Conservation (phyloP, 2,329 filamentous ascomycete species). For the Stemphylium beticola region DNA sequence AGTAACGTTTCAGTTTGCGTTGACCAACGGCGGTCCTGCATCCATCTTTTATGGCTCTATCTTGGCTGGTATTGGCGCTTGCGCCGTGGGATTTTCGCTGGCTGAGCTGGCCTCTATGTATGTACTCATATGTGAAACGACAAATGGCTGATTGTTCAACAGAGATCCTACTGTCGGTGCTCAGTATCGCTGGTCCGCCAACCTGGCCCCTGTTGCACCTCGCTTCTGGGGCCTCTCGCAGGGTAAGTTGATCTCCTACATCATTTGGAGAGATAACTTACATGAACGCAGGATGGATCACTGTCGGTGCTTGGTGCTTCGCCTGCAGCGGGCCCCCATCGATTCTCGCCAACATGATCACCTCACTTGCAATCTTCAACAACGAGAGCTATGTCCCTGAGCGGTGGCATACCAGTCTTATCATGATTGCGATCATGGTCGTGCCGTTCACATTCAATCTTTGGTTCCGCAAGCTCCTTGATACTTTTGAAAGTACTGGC, state of each 20-base stretch:
- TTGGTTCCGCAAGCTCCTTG: slow-evolving; percentile 52
- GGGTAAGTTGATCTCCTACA: slow-evolving; percentile 16
- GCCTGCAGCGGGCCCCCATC: slow-evolving; percentile 36
- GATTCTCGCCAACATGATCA: slow-evolving; percentile 33
- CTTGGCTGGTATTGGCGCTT: slow-evolving; percentile 31
- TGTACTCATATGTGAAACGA: neutral
- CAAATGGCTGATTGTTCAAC: neutral
- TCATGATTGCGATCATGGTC: slow-evolving; percentile 53
- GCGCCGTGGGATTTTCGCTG: slow-evolving; percentile 42
- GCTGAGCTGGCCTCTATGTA: slow-evolving; percentile 43
- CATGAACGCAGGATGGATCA: slow-evolving; percentile 51
- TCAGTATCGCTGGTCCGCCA: slow-evolving; percentile 42
- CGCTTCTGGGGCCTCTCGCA: slow-evolving; percentile 40
- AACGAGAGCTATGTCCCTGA: slow-evolving; percentile 45
- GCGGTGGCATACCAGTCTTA: slow-evolving; percentile 58
- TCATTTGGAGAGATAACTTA: neutral
- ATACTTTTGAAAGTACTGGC: slow-evolving; percentile 54
- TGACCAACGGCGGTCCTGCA: slow-evolving; percentile 39
- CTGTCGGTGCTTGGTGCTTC: slow-evolving; percentile 47
- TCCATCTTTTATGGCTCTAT: slow-evolving; percentile 40
- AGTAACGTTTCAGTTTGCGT: slow-evolving; percentile 35
- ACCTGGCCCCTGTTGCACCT: slow-evolving; percentile 31
- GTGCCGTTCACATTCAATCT: slow-evolving; percentile 53
- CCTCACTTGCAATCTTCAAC: slow-evolving; percentile 46
- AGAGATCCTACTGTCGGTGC: slow-evolving; percentile 43